These are phyloP conservation scores for Letharia lupina DNA, from an alignment of 495 filamentous ascomycete genomes.

Conservation along the genomic window DNA sequence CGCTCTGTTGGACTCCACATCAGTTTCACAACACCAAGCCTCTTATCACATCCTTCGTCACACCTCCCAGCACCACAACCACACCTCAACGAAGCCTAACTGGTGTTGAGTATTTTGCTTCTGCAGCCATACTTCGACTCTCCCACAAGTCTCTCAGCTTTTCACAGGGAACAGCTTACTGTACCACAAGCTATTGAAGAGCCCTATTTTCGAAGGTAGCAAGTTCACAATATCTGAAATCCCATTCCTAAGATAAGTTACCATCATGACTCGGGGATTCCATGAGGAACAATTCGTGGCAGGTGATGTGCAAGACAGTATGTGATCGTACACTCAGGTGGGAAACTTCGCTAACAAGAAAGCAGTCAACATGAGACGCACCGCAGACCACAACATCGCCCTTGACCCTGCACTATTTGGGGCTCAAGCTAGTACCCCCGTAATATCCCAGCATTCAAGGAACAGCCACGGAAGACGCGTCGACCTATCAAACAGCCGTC, in stretches of 20 bases:
- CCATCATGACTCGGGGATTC: background rate
- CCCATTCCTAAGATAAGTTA: background rate
- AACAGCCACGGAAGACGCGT: too few species aligned
- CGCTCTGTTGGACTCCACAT: background rate
- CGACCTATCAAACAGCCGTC: too few species aligned
- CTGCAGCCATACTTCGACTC: background rate
- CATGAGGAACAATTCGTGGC: background rate
- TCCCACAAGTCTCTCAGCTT: background rate
- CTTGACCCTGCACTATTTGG: background rate
- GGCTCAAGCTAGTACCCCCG: background rate
- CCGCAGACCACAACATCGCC: background rate
- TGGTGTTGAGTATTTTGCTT: background rate
- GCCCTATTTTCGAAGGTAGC: background rate
- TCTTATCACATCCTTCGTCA: background rate
- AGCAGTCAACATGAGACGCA: background rate
- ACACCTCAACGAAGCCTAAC: background rate
- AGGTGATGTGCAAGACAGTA: background rate
- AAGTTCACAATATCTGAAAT: background rate
- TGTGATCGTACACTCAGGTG: background rate
- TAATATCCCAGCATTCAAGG: background rate
- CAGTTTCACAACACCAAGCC: background rate
- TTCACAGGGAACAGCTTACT: background rate
- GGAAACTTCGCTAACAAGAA: background rate
- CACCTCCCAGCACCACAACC: background rate
- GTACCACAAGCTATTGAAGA: background rate